Evolutionary conservation across 441 rosid species (phyloP).

Genomic region (Gossypium schwendimanii): DNA sequence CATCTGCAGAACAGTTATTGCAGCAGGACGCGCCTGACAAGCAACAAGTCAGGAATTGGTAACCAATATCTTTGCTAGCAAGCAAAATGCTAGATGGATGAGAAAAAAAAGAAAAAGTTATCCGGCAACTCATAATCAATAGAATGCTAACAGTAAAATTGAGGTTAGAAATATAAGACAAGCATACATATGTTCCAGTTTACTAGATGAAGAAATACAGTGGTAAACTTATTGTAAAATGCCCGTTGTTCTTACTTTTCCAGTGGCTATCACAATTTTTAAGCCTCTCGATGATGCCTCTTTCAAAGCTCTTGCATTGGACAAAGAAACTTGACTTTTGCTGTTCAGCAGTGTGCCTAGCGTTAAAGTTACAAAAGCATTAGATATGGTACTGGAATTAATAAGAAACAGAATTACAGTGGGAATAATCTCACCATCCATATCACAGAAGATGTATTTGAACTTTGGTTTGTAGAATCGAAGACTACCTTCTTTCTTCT

Average conservation of each 20-base stretch:
- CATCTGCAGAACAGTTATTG: slow-evolving; percentile 43
- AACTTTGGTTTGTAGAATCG: slow-evolving; percentile 83
- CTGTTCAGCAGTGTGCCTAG: slow-evolving; percentile 80
- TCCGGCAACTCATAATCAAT: neutral
- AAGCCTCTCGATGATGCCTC: slow-evolving; percentile 81
- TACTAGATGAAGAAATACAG: neutral
- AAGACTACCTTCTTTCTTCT: slow-evolving; percentile 77
- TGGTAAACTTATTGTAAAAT: neutral
- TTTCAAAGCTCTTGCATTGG: slow-evolving; percentile 69
- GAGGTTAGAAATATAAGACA: neutral
- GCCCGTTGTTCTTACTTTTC: slow-evolving; percentile 47
- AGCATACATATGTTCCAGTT: neutral
- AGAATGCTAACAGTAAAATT: neutral
- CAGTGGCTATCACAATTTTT: slow-evolving; percentile 86
- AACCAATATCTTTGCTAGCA: slow-evolving; percentile 15
- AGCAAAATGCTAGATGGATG: slow-evolving; percentile 6
- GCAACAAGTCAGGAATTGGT: slow-evolving; percentile 19
- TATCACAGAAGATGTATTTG: slow-evolving; percentile 89
- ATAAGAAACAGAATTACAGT: slow-evolving; percentile 15
- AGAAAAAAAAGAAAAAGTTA: neutral
- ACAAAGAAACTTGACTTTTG: slow-evolving; percentile 53
- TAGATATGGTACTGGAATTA: slow-evolving; percentile 15
- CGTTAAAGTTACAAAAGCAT: slow-evolving; percentile 20
- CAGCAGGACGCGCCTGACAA: slow-evolving; percentile 75
- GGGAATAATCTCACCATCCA: slow-evolving; percentile 69